Conservation (phyloP, 2,329 filamentous ascomycete genomes). For the Botryotinia globosa region DNA sequence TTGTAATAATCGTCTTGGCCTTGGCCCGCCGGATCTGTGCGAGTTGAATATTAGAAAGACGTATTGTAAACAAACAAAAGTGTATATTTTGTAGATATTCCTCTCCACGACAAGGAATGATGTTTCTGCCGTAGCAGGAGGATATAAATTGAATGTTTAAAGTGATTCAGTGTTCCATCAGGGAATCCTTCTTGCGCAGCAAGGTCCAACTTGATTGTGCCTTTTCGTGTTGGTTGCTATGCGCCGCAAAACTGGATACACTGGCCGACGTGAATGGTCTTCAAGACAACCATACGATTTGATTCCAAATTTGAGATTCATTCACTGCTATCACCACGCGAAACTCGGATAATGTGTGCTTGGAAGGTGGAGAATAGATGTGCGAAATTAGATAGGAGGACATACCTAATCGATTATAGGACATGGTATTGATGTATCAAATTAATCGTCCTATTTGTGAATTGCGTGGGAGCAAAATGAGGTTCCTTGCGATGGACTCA, state of each 20-base stretch:
- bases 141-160: slow-evolving; percentile 14
- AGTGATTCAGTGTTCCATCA: slow-evolving; percentile 1
- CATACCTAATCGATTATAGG: slow-evolving; percentile 73
- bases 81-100: slow-evolving; percentile 23
- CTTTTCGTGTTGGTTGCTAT: not conserved
- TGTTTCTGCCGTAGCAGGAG: slow-evolving; percentile 33
- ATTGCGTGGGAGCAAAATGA: slow-evolving; percentile 6
- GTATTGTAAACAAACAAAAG: slow-evolving; percentile 22
- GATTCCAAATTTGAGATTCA: slow-evolving; percentile 5
- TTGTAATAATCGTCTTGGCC: slow-evolving; percentile 60
- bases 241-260: not conserved
- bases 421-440: slow-evolving; percentile 47
- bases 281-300: slow-evolving; percentile 5
- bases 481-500: slow-evolving; percentile 7
- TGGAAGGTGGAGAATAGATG: slow-evolving; percentile 1
- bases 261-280: slow-evolving; percentile 6
- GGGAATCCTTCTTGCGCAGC: not conserved
- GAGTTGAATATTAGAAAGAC: slow-evolving; percentile 28
- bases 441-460: slow-evolving; percentile 8
- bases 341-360: slow-evolving; percentile 13
- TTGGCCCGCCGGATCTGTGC: slow-evolving; percentile 33
- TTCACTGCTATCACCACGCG: slow-evolving; percentile 10
- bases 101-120: slow-evolving; percentile 16
- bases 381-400: slow-evolving; percentile 33
- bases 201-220: not conserved